Conservation (phyloP, 1,284 basidiomycete genomes). For the Papiliotrema flavescens region DNA sequence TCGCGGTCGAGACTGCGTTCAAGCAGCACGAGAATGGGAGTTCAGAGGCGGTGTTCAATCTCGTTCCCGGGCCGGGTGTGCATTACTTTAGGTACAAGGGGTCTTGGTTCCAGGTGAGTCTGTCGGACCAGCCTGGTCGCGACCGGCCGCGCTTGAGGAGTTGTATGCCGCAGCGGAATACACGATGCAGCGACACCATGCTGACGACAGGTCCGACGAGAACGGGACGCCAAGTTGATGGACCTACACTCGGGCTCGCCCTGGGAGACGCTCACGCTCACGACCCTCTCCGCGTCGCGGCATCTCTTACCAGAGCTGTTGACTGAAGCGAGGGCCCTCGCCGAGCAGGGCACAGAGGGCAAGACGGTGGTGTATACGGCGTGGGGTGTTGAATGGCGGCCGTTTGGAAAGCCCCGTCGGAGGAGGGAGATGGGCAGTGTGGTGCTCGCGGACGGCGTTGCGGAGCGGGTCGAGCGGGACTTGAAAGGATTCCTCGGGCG, state of each 20-base stretch:
- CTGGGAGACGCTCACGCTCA: slow-evolving; percentile 96
- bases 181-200: neutral
- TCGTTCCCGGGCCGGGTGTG: slow-evolving; percentile 91
- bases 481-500: slow-evolving; percentile 76
- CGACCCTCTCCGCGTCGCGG: slow-evolving; percentile 82
- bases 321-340: slow-evolving; percentile 81
- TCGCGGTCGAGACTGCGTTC: slow-evolving; percentile 88
- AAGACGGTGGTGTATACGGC: slow-evolving; percentile 95
- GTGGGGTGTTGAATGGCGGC: slow-evolving; percentile 94
- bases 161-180: no score
- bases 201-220: slow-evolving; percentile 72
- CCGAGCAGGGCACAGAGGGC: slow-evolving; percentile 81
- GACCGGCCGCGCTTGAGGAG: no score
- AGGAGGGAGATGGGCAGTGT: slow-evolving; percentile 87
- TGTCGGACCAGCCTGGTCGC: neutral
- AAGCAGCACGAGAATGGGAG: slow-evolving; percentile 86
- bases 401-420: slow-evolving; percentile 86
- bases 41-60: slow-evolving; percentile 78
- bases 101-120: slow-evolving; percentile 79
- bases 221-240: slow-evolving; percentile 87
- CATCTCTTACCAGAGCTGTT: slow-evolving; percentile 76
- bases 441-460: slow-evolving; percentile 76
- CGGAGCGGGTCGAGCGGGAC: slow-evolving; percentile 75
- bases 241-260: slow-evolving; percentile 87
- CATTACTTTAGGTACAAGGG: slow-evolving; percentile 88